A percentile compares a stretch with the other conserved stretches of the same genome.
Evolutionary conservation across 2,329 filamentous ascomycete genomes (phyloP).

Genomic region (Rhinocladiella mackenziei): DNA sequence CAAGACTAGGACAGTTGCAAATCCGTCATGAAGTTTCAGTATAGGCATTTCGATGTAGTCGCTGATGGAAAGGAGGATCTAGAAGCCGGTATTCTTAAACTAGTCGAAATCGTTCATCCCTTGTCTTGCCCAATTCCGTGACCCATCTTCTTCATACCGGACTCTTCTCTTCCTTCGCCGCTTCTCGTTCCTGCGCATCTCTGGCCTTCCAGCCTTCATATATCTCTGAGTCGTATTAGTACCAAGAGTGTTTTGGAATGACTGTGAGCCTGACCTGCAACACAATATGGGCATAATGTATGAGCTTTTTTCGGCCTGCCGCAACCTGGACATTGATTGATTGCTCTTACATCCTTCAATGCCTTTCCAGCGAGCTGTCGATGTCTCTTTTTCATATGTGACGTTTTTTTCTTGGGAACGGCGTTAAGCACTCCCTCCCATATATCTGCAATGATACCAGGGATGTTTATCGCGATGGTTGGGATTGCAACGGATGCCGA

Average conservation of each 20-base stretch:
- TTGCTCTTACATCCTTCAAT: constrained; percentile 78
- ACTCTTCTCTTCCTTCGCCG: not conserved
- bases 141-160: not conserved
- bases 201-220: constrained; percentile 20
- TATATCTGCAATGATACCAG: constrained; percentile 70
- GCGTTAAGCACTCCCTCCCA: constrained; percentile 91
- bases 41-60: too few relatives aligned
- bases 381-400: constrained; percentile 89
- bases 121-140: not conserved
- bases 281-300: constrained; percentile 80
- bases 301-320: constrained; percentile 85
- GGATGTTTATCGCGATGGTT: constrained; percentile 57
- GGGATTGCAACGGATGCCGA: constrained; percentile 58
- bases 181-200: constrained; percentile 13
- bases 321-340: constrained; percentile 87
- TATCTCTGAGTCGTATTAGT: constrained; percentile 16
- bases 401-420: constrained; percentile 98
- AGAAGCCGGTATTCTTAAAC: too few relatives aligned
- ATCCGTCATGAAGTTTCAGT: too few relatives aligned
- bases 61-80: too few relatives aligned
- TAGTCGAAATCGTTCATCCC: too few relatives aligned
- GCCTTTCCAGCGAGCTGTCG: constrained; percentile 95
- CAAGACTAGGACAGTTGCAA: too few relatives aligned
- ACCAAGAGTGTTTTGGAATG: not conserved
- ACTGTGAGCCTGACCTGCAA: constrained; percentile 58